A percentile compares a stretch with the other conserved stretches of the same genome.
Evolutionary conservation across 345 rosid genomes (phyloP).

Genomic region (Boechera stricta): DNA sequence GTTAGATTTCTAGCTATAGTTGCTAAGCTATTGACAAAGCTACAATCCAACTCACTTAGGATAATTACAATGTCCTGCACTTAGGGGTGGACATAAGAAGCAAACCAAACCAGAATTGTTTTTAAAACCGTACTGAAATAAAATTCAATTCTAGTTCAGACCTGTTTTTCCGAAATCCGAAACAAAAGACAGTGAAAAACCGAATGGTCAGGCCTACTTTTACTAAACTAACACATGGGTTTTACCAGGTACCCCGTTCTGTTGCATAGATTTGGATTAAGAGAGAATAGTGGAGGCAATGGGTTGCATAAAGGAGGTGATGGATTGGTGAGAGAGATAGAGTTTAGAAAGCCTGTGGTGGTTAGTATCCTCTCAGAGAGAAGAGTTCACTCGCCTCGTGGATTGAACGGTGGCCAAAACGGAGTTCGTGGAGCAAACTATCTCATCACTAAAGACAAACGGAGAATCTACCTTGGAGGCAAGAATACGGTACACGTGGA

Average conservation of each 20-base stretch:
- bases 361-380: constrained; percentile 96
- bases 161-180: neutral
- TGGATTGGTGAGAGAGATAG: constrained; percentile 89
- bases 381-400: constrained; percentile 92
- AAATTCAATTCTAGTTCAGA: too few species aligned
- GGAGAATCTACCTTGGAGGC: constrained; percentile 79
- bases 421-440: constrained; percentile 95
- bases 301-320: constrained; percentile 84
- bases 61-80: neutral
- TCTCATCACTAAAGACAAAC: constrained; percentile 63
- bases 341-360: constrained; percentile 74
- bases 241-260: constrained; percentile 73
- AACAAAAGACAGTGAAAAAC: neutral
- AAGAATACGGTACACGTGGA: constrained; percentile 80
- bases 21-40: neutral
- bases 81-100: too few species aligned
- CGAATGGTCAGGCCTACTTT: neutral
- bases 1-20: neutral
- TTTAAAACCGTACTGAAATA: too few species aligned
- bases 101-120: too few species aligned
- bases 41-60: neutral
- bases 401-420: constrained; percentile 71
- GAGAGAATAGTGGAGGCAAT: constrained; percentile 85
- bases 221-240: constrained; percentile 24
- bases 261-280: constrained; percentile 75